Evolutionary conservation across 495 filamentous ascomycete species (phyloP).

Genomic region (Aspergillus cavernicola): DNA sequence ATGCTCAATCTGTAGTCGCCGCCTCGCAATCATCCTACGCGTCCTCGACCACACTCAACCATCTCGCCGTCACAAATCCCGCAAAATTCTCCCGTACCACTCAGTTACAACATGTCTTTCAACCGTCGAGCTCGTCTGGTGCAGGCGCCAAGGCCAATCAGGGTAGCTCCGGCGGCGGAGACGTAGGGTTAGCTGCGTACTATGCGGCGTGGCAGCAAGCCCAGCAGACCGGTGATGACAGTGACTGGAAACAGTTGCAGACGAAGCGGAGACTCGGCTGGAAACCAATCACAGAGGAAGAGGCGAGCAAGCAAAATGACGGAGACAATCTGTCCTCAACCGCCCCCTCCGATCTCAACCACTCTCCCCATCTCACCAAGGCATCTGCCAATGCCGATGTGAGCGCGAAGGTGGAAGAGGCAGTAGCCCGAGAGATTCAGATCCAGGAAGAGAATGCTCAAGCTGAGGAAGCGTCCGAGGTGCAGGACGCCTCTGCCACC

Average conservation of each 20-base stretch:
- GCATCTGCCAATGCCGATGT: conserved; percentile 50
- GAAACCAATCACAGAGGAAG: conserved; percentile 60
- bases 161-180: conserved; percentile 40
- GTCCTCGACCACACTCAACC: conserved; percentile 60
- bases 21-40: conserved; percentile 87
- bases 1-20: conserved; percentile 95
- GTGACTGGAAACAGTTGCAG: conserved; percentile 89
- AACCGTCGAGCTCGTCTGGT: conserved; percentile 45
- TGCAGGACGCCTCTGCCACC: conserved; percentile 26
- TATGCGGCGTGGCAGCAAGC: conserved; percentile 83
- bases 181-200: conserved; percentile 73
- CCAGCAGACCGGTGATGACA: conserved; percentile 64
- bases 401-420: conserved; percentile 59
- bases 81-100: conserved; percentile 59
- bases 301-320: conserved; percentile 46
- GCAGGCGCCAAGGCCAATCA: conserved; percentile 46
- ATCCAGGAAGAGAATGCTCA: conserved; percentile 47
- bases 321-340: conserved; percentile 18
- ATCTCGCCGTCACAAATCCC: conserved; percentile 44
- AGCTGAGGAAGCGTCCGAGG: conserved; percentile 37
- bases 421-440: conserved; percentile 59
- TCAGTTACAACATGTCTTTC: conserved; percentile 75
- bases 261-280: conserved; percentile 82
- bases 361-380: conserved; percentile 54
- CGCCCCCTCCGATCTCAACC: conserved; percentile 13